phyloP scores from a whole-genome alignment of 2,329 filamentous ascomycete genomes.

The Raffaelea ambrosiae region DNA sequence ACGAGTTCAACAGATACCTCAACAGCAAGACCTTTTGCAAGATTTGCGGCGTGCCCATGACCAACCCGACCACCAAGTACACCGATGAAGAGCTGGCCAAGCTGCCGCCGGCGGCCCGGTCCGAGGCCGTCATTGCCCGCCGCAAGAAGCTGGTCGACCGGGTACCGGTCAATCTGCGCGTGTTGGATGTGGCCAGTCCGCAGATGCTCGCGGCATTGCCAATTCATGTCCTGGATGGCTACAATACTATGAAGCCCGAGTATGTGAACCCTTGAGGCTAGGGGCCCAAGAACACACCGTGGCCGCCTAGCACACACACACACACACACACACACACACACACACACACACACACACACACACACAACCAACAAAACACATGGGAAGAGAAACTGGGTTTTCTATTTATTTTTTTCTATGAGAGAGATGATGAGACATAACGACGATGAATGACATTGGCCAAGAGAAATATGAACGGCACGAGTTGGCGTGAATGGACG shows the following conservation, averaged over 20 bases:
- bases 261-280: constrained; percentile 32
- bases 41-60: constrained; percentile 36
- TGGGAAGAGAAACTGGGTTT: not conserved
- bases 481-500: no score
- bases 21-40: constrained; percentile 38
- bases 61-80: constrained; percentile 20
- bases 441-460: no score
- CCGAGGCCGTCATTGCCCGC: not conserved
- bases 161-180: constrained; percentile 29
- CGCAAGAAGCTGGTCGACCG: constrained; percentile 10
- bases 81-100: constrained; percentile 27
- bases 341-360: no score
- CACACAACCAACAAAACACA: no score
- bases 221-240: constrained; percentile 17
- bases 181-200: constrained; percentile 29
- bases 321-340: no score
- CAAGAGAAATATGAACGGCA: no score
- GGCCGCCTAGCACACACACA: no score
- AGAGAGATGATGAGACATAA: no score
- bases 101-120: constrained; percentile 19
- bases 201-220: constrained; percentile 10
- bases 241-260: constrained; percentile 17
- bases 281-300: no score
- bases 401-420: not conserved
- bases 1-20: constrained; percentile 24